phyloP scores from a whole-genome alignment of 495 filamentous ascomycete genomes.

The Platismatia glauca region DNA sequence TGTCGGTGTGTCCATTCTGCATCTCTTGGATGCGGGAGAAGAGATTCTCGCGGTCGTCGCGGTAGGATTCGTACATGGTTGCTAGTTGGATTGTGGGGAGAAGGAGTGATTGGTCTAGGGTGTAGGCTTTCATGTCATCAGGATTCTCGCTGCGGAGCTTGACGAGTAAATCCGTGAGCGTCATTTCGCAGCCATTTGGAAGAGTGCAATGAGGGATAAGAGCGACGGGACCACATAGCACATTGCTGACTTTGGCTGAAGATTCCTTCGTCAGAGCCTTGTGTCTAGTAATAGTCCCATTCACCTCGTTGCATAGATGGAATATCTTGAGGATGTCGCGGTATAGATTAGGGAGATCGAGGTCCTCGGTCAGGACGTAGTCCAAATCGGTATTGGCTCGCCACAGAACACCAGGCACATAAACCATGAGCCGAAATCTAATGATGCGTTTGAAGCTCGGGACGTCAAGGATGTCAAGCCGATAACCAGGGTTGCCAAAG shows the following conservation, averaged over 20 bases:
- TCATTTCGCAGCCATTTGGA: not conserved
- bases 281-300: not conserved
- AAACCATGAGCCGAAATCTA: constrained; percentile 9
- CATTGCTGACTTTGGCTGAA: not conserved
- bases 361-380: not conserved
- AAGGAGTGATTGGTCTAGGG: not conserved
- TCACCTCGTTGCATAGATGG: constrained; percentile 4
- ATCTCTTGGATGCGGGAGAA: not conserved
- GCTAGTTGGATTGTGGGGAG: constrained; percentile 13
- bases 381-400: not conserved
- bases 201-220: not conserved
- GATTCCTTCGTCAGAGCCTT: not conserved
- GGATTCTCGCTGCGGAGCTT: not conserved
- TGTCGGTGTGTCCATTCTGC: constrained; percentile 5
- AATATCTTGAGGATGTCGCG: constrained; percentile 5
- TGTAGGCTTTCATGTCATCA: not conserved
- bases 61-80: constrained; percentile 6
- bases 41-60: not conserved
- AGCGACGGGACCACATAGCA: constrained; percentile 12
- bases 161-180: not conserved
- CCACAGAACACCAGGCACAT: constrained; percentile 7
- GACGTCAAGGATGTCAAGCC: not conserved
- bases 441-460: not conserved
- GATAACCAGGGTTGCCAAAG: not conserved
- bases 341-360: constrained; percentile 9